Evolutionary conservation across 805 yeast species (phyloP), one percentile per base, ranked within the genome.

Genomic region (Spathaspora hagerdaliae): DNA sequence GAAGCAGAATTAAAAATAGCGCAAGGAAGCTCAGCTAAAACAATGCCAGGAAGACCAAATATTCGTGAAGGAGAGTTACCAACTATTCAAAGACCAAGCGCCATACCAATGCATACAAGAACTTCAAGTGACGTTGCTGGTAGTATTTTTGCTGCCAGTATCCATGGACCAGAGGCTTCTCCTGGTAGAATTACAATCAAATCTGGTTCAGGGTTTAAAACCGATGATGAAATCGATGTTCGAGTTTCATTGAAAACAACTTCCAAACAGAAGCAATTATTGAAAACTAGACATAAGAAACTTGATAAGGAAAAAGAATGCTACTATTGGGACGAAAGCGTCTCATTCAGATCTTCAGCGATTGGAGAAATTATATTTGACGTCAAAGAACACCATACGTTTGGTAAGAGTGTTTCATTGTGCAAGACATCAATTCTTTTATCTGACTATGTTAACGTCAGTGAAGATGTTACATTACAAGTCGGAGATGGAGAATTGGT

Each of bases 381-480:
- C 36, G 78, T 87, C 27, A 71, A 79, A 36, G 80, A 82, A 31
- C 85, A 79, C 57, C 94, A 87, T 60, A 76, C 81, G 2, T 75
- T 91, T 54, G 90, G 96, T 34, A 82, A 84, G 57, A 83, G 79
- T 53, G 68, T 71, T 27, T 86, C 79, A 46, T 45, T 89, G 36
- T 96, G 85, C 10, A 72, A 72, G 39, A 81, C 81, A 7, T 70
- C 78, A 34, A 55, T 88, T 29, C 63, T 67, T 10, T 65, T 87
- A 50, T 57, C 65, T 36, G 83, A 83, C 13, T 74, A 67, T n/a
- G 53, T 69, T 38, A 79, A 78, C 51, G 69, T 63, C 31, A 61
- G 65, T 15, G 76, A 75, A 15, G 74, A 75, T 38, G 46, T 79
- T 26, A 44, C 51, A 11, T 48, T 69, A 36, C 53, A 59, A 0